Conservation (phyloP, 2,329 filamentous ascomycete species). For the Aspergillus eucalypticola region DNA sequence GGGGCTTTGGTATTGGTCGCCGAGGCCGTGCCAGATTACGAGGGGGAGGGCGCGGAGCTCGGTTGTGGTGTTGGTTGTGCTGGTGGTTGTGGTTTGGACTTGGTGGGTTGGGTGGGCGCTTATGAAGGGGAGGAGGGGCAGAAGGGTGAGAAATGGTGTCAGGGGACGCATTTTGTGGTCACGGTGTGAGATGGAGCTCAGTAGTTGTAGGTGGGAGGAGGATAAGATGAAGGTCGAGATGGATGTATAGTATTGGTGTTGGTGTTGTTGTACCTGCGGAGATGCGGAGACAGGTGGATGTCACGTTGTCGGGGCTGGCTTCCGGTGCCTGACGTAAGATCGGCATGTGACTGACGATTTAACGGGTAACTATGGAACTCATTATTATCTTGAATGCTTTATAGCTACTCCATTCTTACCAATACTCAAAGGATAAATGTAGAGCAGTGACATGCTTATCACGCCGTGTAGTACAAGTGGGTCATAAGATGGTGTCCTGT, state of each 20-base stretch:
- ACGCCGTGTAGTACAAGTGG: neutral
- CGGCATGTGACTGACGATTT: slow-evolving; percentile 16
- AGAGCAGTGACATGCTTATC: neutral
- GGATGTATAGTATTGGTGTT: too few species aligned
- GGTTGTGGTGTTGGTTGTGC: slow-evolving; percentile 20
- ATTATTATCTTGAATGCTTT: neutral
- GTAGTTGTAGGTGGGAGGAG: neutral
- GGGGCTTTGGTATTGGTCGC: slow-evolving; percentile 67
- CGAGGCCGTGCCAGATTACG: slow-evolving; percentile 90
- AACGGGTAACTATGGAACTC: neutral
- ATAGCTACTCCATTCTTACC: too few species aligned
- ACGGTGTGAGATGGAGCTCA: neutral
- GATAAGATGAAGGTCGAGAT: neutral
- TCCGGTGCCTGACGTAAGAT: neutral
- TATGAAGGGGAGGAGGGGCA: slow-evolving; percentile 21
- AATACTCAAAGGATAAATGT: too few species aligned
- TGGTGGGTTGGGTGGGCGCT: slow-evolving; percentile 16
- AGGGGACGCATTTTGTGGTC: slow-evolving; percentile 4
- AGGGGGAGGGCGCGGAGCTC: slow-evolving; percentile 68
- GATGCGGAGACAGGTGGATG: neutral
- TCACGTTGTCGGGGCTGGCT: slow-evolving; percentile 7
- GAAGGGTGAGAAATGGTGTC: neutral
- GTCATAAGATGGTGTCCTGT: neutral
- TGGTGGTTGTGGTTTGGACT: too few species aligned
- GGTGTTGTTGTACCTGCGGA: neutral